A percentile compares a stretch with the other conserved stretches of the same genome.
phyloP scores from a whole-genome alignment of 2,329 filamentous ascomycete species.

The Phaeosphaeria sp. region DNA sequence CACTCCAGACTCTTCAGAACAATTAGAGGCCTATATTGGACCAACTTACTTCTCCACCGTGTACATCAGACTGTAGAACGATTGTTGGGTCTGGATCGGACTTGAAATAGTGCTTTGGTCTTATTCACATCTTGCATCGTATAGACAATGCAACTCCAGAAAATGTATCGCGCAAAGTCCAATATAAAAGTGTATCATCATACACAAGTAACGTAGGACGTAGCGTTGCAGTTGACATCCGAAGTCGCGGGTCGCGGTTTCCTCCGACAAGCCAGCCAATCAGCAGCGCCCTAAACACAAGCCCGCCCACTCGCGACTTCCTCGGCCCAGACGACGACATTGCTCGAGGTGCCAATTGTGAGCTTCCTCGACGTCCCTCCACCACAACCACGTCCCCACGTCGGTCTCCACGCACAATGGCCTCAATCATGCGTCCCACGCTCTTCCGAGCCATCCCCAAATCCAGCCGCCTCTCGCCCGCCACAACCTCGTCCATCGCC shows the following conservation, averaged over 20 bases:
- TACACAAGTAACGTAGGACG: background rate
- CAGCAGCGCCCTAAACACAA: background rate
- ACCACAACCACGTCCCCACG: background rate
- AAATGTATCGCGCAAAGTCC: too few relatives aligned
- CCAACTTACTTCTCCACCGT: background rate
- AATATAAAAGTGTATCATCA: too few relatives aligned
- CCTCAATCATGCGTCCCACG: constrained; percentile 59
- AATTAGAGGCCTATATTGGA: background rate
- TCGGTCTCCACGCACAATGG: constrained; percentile 52
- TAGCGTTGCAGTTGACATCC: background rate
- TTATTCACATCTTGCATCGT: too few relatives aligned
- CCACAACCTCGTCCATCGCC: constrained; percentile 48
- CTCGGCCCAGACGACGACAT: background rate
- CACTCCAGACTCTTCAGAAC: too few relatives aligned
- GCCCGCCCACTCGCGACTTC: background rate
- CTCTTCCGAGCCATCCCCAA: constrained; percentile 53
- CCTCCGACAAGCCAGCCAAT: background rate
- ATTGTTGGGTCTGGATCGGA: too few relatives aligned
- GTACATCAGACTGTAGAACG: too few relatives aligned
- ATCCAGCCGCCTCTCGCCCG: constrained; percentile 41
- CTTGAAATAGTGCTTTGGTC: too few relatives aligned
- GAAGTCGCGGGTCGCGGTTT: background rate
- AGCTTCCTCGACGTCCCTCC: background rate
- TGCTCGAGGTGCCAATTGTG: background rate
- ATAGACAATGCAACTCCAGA: too few relatives aligned